Conservation (phyloP, 306 rosid genomes). For the Rosa multiflora region DNA sequence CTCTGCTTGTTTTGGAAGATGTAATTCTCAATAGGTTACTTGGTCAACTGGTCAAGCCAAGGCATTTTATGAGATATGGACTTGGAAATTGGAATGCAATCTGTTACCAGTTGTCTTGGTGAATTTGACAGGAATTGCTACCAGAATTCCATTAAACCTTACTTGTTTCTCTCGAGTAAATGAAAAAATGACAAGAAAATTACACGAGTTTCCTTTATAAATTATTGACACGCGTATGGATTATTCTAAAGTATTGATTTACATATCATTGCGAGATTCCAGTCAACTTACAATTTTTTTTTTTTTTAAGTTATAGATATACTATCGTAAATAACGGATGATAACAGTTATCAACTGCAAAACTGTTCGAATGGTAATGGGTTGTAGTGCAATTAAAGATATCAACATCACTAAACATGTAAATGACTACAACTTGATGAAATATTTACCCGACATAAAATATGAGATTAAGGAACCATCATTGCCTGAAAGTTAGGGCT, state of each 20-base stretch:
- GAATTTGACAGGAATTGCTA: background rate
- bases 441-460: background rate
- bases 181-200: background rate
- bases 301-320: background rate
- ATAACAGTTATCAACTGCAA: no score
- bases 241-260: background rate
- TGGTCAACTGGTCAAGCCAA: slow-evolving; percentile 25
- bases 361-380: no score
- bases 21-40: background rate
- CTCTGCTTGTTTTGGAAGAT: background rate
- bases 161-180: background rate
- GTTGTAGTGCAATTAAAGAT: no score
- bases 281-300: background rate
- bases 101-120: slow-evolving; percentile 6
- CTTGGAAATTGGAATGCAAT: background rate
- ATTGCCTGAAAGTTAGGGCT: background rate
- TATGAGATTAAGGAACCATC: background rate
- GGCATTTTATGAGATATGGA: slow-evolving; percentile 6
- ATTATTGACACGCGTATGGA: background rate
- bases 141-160: background rate
- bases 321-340: background rate
- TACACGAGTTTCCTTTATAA: background rate
- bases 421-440: background rate
- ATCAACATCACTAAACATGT: background rate
- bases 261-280: background rate